Conservation (phyloP, 2,329 filamentous ascomycete genomes). For the Myriangium duriaei region DNA sequence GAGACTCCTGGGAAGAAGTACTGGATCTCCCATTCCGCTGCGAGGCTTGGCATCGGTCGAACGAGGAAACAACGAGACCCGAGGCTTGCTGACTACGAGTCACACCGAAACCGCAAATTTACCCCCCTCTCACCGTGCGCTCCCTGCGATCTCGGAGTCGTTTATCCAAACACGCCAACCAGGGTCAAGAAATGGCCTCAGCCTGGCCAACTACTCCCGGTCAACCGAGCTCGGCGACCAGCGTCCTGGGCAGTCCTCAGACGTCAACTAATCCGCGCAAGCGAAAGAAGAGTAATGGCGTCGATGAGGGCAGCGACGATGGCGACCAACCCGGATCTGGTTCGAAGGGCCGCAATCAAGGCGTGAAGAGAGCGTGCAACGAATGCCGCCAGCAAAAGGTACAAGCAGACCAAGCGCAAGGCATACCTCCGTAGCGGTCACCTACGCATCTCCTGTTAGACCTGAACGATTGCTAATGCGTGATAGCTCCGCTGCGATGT, state of each 20-base stretch:
- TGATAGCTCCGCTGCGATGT: constrained; percentile 78
- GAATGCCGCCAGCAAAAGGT: constrained; percentile 81
- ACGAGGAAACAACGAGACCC: too few species aligned
- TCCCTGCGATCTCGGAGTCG: constrained; percentile 9
- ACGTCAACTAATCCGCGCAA: constrained; percentile 10
- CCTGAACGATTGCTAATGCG: too few species aligned
- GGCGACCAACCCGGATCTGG: constrained; percentile 1
- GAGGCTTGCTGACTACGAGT: too few species aligned
- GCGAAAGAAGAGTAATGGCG: constrained; percentile 12
- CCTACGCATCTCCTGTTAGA: too few species aligned
- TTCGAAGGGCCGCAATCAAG: constrained; percentile 37
- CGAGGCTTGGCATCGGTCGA: constrained; percentile 6
- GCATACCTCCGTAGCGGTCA: too few species aligned
- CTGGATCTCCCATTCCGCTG: too few species aligned
- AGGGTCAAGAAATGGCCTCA: constrained; percentile 6
- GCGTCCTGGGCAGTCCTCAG: constrained; percentile 5
- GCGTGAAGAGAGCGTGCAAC: constrained; percentile 67
- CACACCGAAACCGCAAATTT: constrained; percentile 7
- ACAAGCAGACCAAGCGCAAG: too few species aligned
- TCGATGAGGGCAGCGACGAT: constrained; percentile 10
- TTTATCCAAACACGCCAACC: constrained; percentile 2
- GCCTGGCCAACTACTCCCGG: constrained; percentile 7
- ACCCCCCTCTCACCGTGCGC: constrained; percentile 1
- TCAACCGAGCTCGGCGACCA: neutral
- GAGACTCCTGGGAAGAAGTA: too few species aligned